These are phyloP conservation scores for Penicillium coprophilum DNA, from an alignment of 495 filamentous ascomycete species.

Conservation along the genomic window DNA sequence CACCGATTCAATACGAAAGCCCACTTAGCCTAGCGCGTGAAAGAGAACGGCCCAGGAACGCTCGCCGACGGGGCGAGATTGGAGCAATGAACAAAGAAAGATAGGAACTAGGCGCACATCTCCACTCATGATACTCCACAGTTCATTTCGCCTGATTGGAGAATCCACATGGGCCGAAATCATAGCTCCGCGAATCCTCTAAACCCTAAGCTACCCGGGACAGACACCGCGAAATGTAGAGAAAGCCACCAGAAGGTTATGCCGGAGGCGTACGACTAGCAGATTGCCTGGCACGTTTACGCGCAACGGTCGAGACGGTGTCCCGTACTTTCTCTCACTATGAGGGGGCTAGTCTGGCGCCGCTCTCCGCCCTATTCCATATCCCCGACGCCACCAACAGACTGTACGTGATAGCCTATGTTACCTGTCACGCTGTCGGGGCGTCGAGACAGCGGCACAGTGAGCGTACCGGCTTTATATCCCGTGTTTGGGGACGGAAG, in stretches of 20 bases:
- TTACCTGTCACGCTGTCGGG: neutral
- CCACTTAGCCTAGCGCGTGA: slow-evolving; percentile 2
- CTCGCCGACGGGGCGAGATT: slow-evolving; percentile 4
- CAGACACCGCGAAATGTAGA: slow-evolving; percentile 17
- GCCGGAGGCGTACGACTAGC: neutral
- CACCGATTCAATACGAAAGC: slow-evolving; percentile 1
- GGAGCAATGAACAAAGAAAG: slow-evolving; percentile 7
- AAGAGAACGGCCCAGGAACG: slow-evolving; percentile 1
- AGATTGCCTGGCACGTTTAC: slow-evolving; percentile 21
- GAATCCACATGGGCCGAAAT: neutral
- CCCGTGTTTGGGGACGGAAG: neutral
- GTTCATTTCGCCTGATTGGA: neutral
- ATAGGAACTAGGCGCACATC: neutral
- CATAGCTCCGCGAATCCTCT: neutral
- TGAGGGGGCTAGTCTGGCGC: slow-evolving; percentile 6
- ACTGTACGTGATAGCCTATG: neutral
- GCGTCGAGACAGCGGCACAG: neutral
- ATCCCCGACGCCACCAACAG: slow-evolving; percentile 19
- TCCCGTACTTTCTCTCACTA: slow-evolving; percentile 13
- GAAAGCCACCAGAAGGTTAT: slow-evolving; percentile 10
- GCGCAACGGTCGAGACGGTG: slow-evolving; percentile 23
- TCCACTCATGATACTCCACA: slow-evolving; percentile 8
- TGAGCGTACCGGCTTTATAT: neutral
- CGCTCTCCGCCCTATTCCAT: slow-evolving; percentile 13
- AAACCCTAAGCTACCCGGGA: slow-evolving; percentile 15